These are phyloP conservation scores for Annulohypoxylon moriforme DNA, from an alignment of 495 filamentous ascomycete genomes.

Conservation along the genomic window DNA sequence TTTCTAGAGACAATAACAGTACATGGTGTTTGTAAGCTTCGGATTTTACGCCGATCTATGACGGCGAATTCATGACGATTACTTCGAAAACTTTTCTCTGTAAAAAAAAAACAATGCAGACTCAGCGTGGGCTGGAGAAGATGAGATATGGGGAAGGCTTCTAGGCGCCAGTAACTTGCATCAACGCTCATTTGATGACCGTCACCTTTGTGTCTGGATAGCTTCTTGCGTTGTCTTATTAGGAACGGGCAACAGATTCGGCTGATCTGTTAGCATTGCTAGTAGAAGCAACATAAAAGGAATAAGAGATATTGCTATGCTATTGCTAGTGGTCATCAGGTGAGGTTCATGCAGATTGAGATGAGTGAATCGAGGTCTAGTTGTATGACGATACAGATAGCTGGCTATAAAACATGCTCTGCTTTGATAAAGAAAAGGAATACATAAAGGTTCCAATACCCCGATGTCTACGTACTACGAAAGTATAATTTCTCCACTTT, in stretches of 20 bases:
- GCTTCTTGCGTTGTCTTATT: constrained; percentile 29
- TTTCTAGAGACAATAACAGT: constrained; percentile 15
- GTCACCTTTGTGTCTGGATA: constrained; percentile 35
- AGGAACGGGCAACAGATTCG: constrained; percentile 4
- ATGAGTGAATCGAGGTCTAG: constrained; percentile 20
- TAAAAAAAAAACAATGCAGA: constrained; percentile 26
- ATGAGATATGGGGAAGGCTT: constrained; percentile 7
- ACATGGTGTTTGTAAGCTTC: constrained; percentile 23
- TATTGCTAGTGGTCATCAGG: constrained; percentile 7
- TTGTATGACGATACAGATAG: constrained; percentile 8
- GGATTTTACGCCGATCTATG: constrained; percentile 19
- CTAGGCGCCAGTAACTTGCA: constrained; percentile 10
- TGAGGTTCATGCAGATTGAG: constrained; percentile 37
- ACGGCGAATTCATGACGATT: constrained; percentile 31
- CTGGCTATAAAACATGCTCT: constrained; percentile 12
- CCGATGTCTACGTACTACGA: too few relatives aligned
- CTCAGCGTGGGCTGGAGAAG: constrained; percentile 8
- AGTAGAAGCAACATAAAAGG: background rate
- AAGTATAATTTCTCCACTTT: constrained; percentile 23
- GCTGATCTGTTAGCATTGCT: constrained; percentile 25
- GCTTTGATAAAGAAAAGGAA: background rate
- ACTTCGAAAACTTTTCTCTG: constrained; percentile 23
- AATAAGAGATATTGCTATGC: background rate
- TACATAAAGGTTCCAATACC: too few relatives aligned
- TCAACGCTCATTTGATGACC: constrained; percentile 29